phyloP scores from a whole-genome alignment of 2,329 filamentous ascomycete genomes.

The Penicillium fuscoglaucum region DNA sequence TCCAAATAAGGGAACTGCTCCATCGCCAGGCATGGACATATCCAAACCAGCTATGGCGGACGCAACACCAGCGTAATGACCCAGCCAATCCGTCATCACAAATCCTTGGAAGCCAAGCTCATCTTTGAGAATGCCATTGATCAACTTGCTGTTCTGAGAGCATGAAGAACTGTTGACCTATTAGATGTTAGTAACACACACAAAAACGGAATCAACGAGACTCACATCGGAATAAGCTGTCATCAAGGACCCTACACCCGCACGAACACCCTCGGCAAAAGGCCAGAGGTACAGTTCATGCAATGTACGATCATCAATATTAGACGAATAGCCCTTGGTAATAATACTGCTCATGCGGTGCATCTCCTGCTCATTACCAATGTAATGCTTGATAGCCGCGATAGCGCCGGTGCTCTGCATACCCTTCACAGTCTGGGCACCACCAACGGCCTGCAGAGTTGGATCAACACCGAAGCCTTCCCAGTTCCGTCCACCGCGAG shows the following conservation, averaged over 20 bases:
- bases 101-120: constrained; percentile 72
- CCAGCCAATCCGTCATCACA: constrained; percentile 70
- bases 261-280: constrained; percentile 51
- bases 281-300: constrained; percentile 51
- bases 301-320: constrained; percentile 53
- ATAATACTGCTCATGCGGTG: constrained; percentile 51
- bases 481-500: constrained; percentile 72
- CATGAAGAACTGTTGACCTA: constrained; percentile 66
- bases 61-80: constrained; percentile 60
- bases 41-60: constrained; percentile 65
- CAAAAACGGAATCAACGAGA: neutral
- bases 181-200: neutral
- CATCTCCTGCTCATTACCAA: constrained; percentile 52
- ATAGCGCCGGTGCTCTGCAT: constrained; percentile 60
- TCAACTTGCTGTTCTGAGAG: constrained; percentile 67
- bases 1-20: constrained; percentile 53
- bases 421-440: constrained; percentile 55
- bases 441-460: constrained; percentile 58
- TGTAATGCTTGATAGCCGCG: constrained; percentile 58
- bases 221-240: constrained; percentile 46
- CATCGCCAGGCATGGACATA: constrained; percentile 70
- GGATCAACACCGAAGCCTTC: constrained; percentile 73
- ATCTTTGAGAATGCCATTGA: constrained; percentile 70
- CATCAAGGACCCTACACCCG: constrained; percentile 51
- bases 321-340: constrained; percentile 46